These are phyloP conservation scores for Aspergillus sparsus DNA, from an alignment of 495 filamentous ascomycete species.

Conservation along the genomic window DNA sequence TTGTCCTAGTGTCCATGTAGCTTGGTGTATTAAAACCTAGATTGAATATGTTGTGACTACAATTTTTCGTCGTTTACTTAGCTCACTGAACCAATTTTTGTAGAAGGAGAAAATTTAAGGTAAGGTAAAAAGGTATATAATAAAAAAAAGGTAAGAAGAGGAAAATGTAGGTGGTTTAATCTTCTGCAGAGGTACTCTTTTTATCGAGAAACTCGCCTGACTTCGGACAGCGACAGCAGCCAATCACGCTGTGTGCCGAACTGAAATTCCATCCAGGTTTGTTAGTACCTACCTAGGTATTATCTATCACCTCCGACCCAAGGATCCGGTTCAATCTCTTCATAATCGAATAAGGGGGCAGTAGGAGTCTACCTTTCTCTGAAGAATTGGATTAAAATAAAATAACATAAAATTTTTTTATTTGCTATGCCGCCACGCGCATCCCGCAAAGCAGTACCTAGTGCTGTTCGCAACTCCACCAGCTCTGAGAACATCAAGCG, in stretches of 20 bases:
- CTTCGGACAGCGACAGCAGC: neutral
- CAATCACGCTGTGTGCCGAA: neutral
- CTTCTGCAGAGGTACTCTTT: no score
- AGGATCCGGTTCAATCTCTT: no score
- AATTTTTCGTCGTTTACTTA: no score
- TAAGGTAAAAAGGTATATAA: no score
- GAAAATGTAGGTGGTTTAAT: neutral
- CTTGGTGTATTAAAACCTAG: no score
- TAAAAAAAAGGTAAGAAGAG: neutral
- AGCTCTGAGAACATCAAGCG: conserved; percentile 24
- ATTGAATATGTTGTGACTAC: no score
- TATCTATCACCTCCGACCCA: neutral
- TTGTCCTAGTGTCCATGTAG: no score
- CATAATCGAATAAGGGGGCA: no score
- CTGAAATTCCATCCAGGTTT: neutral
- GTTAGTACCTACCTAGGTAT: neutral
- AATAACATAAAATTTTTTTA: neutral
- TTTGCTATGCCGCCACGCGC: conserved; percentile 28
- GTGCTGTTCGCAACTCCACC: conserved; percentile 2
- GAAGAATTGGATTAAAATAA: no score
- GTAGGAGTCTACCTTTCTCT: neutral
- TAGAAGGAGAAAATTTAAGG: no score
- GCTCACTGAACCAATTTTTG: no score
- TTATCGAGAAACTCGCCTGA: neutral
- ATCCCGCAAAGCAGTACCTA: conserved; percentile 22